phyloP scores from a whole-genome alignment of 2,329 filamentous ascomycete species.

The Mariannaea sp. region DNA sequence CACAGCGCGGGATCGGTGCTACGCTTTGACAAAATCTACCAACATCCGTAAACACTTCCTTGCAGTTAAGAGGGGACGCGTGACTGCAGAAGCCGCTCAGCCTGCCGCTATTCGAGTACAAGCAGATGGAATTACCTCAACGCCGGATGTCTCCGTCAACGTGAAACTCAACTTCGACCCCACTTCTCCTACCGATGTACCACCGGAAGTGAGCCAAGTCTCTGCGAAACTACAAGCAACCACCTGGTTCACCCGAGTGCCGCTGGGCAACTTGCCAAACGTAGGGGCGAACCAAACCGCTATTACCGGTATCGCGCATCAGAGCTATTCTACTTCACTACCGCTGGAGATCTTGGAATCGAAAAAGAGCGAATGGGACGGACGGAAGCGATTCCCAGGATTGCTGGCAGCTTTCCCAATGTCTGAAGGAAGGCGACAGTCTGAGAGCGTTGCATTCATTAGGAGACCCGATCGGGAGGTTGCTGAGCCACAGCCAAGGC shows the following conservation, averaged over 20 bases:
- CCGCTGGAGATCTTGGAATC: not conserved
- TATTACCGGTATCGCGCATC: conserved; percentile 1
- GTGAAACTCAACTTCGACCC: conserved; percentile 30
- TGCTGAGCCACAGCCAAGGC: not conserved
- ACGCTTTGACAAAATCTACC: conserved; percentile 23
- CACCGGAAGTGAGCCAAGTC: conserved; percentile 23
- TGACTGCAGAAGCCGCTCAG: conserved; percentile 29
- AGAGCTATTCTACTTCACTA: not conserved
- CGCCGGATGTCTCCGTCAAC: conserved; percentile 17
- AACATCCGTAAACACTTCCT: conserved; percentile 33
- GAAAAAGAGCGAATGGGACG: conserved; percentile 2
- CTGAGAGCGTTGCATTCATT: not conserved
- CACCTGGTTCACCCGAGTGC: conserved; percentile 31
- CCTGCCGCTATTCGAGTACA: conserved; percentile 25
- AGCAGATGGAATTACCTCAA: conserved; percentile 24
- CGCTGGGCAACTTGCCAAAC: conserved; percentile 28
- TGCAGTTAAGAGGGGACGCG: conserved; percentile 23
- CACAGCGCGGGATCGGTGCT: conserved; percentile 23
- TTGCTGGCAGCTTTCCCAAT: not conserved
- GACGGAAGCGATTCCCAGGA: not conserved
- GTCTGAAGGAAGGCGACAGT: conserved; percentile 1
- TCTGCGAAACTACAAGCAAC: conserved; percentile 27
- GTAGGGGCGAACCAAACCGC: conserved; percentile 13
- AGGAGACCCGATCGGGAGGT: not conserved
- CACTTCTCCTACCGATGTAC: conserved; percentile 22